Evolutionary conservation across 148 eudicot genomes (phyloP), one percentile per base, ranked within the genome.

Genomic region (Fagopyrum tataricum): DNA sequence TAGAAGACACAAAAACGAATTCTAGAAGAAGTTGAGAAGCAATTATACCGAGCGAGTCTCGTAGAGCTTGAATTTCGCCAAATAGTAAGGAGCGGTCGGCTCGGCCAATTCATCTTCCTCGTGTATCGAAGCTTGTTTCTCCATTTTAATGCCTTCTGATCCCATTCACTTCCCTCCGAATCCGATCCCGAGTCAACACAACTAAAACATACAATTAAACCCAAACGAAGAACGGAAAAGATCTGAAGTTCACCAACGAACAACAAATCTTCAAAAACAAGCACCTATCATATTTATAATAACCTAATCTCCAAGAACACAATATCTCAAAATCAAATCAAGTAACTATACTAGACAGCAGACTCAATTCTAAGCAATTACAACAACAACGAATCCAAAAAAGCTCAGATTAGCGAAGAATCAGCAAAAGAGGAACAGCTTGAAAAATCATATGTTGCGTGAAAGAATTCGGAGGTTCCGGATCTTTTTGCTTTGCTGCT

Each of bases 1-100:
- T 2, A 20, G 59, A 56, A 56, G 13, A 21, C 10, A 23, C 13
- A 10, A 23, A 56, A 56, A 56, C 11, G 4, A 52, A 17, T 4
- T 52, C 2, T 4, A 47, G 39, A 43, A 51, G 2, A 72, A 68
- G 23, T 15, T 39, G 4, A 84, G 24, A 40, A 40, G 41, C 17
- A 76, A 46, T 9, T 66, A 76, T 93, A 93, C 98, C 89, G 97
- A 87, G 79, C 87, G 88, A 79, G 98, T 93, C 79, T 93, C 97
- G 48, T 89, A 93, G 44, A 93, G 95, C 80, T 85, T 88, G 84
- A 89, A 93, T 78, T 93, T 89, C 37, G 81, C 80, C 79, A 93
- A 79, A 76, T 78, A 78, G 80, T 78, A 81, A 8, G 72, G 15
- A 71, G 77, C 14, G 72, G 67, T 66, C 37, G 79, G 24, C 31